Conservation (phyloP, 768 basidiomycete genomes). For the Macrolepiota fuliginosa region DNA sequence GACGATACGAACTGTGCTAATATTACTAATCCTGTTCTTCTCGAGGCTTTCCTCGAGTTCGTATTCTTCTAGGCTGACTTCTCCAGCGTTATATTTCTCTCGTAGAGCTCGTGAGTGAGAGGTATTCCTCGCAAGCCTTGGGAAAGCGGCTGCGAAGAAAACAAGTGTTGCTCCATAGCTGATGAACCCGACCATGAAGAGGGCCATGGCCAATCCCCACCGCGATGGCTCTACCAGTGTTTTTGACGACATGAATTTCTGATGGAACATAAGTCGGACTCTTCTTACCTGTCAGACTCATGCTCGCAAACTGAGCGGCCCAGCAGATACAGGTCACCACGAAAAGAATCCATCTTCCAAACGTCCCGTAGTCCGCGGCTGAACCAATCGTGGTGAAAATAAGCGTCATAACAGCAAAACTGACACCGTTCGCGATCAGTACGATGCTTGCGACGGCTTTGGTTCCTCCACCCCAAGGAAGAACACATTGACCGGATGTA, state of each 20-base stretch:
- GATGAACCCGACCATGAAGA: conserved; percentile 80
- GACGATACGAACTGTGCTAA: conserved; percentile 58
- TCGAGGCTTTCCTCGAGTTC: conserved; percentile 76
- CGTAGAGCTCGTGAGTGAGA: conserved; percentile 53
- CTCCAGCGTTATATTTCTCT: conserved; percentile 56
- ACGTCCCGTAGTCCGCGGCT: conserved; percentile 70
- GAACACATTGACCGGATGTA: conserved; percentile 71
- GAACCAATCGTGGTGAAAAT: conserved; percentile 81
- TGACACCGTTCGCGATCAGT: conserved; percentile 72
- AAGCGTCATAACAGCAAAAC: conserved; percentile 78
- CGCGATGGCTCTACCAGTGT: conserved; percentile 48
- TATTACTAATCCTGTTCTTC: conserved; percentile 84
- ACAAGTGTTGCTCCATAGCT: conserved; percentile 79
- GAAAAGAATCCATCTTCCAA: conserved; percentile 79
- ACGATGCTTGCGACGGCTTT: conserved; percentile 76
- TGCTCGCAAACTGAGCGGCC: conserved; percentile 76
- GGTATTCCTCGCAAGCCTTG: conserved; percentile 79
- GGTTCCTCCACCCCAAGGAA: conserved; percentile 74
- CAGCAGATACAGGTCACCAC: conserved; percentile 72
- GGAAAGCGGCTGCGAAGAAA: conserved; percentile 78
- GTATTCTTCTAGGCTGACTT: conserved; percentile 59
- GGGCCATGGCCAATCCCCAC: conserved; percentile 75
- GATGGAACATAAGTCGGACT: background rate
- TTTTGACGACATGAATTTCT: background rate
- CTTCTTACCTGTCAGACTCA: conserved; percentile 63